These are phyloP conservation scores for Xylariaceae sp. DNA, from an alignment of 2,329 filamentous ascomycete species.

Conservation along the genomic window DNA sequence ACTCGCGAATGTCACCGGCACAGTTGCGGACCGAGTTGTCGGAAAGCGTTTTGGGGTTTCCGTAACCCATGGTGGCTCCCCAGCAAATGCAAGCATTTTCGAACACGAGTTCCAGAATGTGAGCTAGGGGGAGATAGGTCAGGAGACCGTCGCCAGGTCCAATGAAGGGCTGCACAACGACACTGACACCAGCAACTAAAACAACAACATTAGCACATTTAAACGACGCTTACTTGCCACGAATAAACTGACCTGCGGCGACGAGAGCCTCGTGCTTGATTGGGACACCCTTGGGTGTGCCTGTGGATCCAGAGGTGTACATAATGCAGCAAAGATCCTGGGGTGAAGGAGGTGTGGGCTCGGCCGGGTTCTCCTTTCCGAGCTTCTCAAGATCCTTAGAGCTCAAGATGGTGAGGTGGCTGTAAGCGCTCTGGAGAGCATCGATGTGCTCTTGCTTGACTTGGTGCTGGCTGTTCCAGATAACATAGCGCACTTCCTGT, in stretches of 20 bases:
- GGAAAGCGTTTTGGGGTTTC: conserved; percentile 78
- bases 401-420: conserved; percentile 43
- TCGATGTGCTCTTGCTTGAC: conserved; percentile 47
- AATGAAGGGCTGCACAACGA: conserved; percentile 70
- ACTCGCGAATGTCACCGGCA: conserved; percentile 80
- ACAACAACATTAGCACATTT: conserved; percentile 10
- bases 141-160: conserved; percentile 73
- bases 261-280: conserved; percentile 70
- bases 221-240: conserved; percentile 4
- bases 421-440: conserved; percentile 45
- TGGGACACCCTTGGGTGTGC: conserved; percentile 75
- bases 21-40: conserved; percentile 79
- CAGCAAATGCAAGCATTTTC: conserved; percentile 79
- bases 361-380: conserved; percentile 58
- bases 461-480: conserved; percentile 52
- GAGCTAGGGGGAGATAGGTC: conserved; percentile 79
- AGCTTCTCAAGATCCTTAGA: conserved; percentile 48
- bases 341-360: conserved; percentile 62
- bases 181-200: conserved; percentile 68
- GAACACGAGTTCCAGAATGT: conserved; percentile 88
- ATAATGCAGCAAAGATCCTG: conserved; percentile 73
- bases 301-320: conserved; percentile 75
- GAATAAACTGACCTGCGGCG: conserved; percentile 57
- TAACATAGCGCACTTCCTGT: conserved; percentile 44
- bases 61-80: conserved; percentile 86